Conservation (phyloP, 2,329 filamentous ascomycete species). For the Pleurostoma richardsiae region DNA sequence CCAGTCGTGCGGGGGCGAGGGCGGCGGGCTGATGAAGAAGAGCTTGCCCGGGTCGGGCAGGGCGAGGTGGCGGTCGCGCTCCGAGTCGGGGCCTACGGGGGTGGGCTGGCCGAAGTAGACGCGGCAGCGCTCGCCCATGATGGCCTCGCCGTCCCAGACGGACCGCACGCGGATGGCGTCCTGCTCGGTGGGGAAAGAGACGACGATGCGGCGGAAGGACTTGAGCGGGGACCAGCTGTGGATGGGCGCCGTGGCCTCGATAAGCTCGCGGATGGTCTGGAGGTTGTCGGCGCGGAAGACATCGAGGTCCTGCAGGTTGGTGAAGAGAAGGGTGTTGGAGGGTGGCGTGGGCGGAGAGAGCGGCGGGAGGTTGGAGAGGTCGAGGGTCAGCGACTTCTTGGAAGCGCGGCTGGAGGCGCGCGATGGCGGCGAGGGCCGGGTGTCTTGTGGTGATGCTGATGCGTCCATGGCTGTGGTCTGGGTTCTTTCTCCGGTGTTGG, state of each 20-base stretch:
- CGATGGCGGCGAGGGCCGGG: constrained; percentile 21
- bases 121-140: constrained; percentile 64
- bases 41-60: constrained; percentile 66
- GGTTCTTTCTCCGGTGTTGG: too few relatives aligned
- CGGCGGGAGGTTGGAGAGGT: constrained; percentile 68
- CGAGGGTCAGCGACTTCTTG: constrained; percentile 57
- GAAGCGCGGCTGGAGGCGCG: constrained; percentile 42
- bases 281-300: constrained; percentile 73
- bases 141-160: constrained; percentile 67
- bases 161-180: constrained; percentile 67
- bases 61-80: constrained; percentile 52
- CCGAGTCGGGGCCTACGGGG: constrained; percentile 38
- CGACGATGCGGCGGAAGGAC: constrained; percentile 76
- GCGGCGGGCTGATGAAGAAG: constrained; percentile 69
- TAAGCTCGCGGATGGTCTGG: constrained; percentile 66
- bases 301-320: constrained; percentile 67
- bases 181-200: constrained; percentile 68
- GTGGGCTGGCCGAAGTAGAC: constrained; percentile 66
- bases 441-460: constrained; percentile 8
- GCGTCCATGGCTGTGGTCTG: neutral
- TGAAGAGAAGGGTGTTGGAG: constrained; percentile 81
- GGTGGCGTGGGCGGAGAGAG: constrained; percentile 67
- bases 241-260: constrained; percentile 64
- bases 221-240: constrained; percentile 77
- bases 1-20: constrained; percentile 65